Evolutionary conservation across 805 yeast species (phyloP).

Genomic region (Pichia ethanolica): DNA sequence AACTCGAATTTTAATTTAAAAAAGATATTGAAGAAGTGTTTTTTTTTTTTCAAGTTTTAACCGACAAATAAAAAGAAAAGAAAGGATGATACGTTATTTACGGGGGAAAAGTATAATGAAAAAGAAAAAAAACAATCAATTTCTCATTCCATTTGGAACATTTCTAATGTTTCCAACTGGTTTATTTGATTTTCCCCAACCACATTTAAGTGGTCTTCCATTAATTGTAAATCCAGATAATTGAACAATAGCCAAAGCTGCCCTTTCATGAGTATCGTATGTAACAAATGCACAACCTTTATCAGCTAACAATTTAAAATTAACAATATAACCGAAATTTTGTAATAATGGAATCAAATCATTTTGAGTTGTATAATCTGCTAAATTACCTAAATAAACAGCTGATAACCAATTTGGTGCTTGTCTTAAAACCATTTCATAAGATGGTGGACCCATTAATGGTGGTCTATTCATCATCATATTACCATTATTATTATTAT

Average conservation of each 20-base stretch:
- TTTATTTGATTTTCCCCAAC: conserved; percentile 63
- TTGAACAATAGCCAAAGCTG: conserved; percentile 81
- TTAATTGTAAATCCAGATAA: conserved; percentile 62
- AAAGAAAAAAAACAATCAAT: neutral
- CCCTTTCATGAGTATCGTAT: conserved; percentile 80
- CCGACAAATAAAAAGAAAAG: no score
- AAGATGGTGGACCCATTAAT: conserved; percentile 30
- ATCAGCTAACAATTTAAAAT: conserved; percentile 72
- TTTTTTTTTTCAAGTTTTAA: no score
- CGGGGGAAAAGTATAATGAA: neutral
- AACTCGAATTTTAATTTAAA: no score
- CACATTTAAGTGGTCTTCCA: conserved; percentile 73
- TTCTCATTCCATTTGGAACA: conserved; percentile 3
- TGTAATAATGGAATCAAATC: conserved; percentile 70
- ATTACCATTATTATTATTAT: neutral
- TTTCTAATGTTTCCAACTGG: neutral
- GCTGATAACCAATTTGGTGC: conserved; percentile 81
- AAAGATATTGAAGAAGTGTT: no score
- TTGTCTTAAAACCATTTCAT: conserved; percentile 66
- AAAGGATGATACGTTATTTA: no score
- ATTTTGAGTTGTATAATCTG: conserved; percentile 65
- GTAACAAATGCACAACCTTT: conserved; percentile 85
- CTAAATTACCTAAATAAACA: conserved; percentile 79
- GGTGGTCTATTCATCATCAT: conserved; percentile 3
- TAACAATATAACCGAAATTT: conserved; percentile 76